Evolutionary conservation across 345 rosid genomes (phyloP).

Genomic region (Litchi chinensis): DNA sequence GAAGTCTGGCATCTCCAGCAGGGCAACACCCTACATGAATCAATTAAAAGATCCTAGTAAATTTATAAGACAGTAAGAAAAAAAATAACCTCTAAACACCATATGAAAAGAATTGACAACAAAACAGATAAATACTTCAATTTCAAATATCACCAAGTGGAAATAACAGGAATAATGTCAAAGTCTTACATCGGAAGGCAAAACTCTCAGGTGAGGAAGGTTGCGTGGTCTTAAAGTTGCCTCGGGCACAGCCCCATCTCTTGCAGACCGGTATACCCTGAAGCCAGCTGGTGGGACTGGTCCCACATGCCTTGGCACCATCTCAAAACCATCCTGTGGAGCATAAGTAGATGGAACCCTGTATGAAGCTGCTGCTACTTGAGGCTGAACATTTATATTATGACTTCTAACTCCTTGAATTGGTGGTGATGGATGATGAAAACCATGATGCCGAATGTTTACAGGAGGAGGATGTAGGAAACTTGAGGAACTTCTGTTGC

Average conservation of each 20-base stretch:
- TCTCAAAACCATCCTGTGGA: conserved; percentile 51
- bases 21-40: conserved; percentile 65
- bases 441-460: conserved; percentile 40
- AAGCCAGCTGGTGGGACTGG: conserved; percentile 49
- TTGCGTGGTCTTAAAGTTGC: conserved; percentile 47
- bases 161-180: conserved; percentile 5
- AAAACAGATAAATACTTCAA: neutral
- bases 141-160: neutral
- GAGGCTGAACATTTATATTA: conserved; percentile 49
- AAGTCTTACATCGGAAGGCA: conserved; percentile 58
- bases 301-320: conserved; percentile 51
- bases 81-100: neutral
- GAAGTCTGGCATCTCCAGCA: conserved; percentile 53
- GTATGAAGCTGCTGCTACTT: conserved; percentile 47
- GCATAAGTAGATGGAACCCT: conserved; percentile 43
- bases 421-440: conserved; percentile 48
- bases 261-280: conserved; percentile 49
- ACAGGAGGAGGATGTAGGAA: conserved; percentile 44
- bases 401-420: conserved; percentile 66
- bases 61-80: neutral
- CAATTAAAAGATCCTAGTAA: conserved; percentile 14
- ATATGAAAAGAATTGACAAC: neutral
- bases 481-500: conserved; percentile 46
- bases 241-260: conserved; percentile 39
- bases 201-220: conserved; percentile 58